These are phyloP conservation scores for Albatrellus sp. DNA, from an alignment of 1,284 basidiomycete genomes.

Conservation along the genomic window DNA sequence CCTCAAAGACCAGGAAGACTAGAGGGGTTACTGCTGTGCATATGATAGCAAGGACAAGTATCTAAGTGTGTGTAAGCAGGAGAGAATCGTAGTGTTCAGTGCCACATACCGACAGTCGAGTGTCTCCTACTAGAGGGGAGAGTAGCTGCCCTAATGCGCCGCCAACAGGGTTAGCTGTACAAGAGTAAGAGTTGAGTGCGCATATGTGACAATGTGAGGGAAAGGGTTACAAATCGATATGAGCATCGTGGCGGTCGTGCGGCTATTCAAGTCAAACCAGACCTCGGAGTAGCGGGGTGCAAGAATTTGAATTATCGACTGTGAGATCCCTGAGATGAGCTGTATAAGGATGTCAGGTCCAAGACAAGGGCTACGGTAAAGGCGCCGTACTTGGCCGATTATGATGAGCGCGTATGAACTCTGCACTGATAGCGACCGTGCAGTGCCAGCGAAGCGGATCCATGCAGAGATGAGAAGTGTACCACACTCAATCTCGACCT, in stretches of 20 bases:
- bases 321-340: conserved; percentile 41
- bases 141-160: conserved; percentile 50
- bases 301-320: conserved; percentile 61
- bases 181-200: background rate
- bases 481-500: conserved; percentile 44
- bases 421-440: conserved; percentile 30
- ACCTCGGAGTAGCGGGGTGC: conserved; percentile 60
- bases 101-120: conserved; percentile 30
- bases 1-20: conserved; percentile 39
- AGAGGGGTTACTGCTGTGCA: conserved; percentile 46
- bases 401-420: conserved; percentile 52
- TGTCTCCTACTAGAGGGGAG: conserved; percentile 45
- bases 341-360: conserved; percentile 15
- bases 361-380: background rate
- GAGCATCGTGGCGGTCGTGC: conserved; percentile 73
- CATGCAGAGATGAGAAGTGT: conserved; percentile 51
- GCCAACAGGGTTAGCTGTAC: conserved; percentile 53
- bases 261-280: conserved; percentile 64
- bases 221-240: conserved; percentile 46
- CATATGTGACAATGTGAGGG: background rate
- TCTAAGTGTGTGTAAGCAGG: conserved; percentile 23
- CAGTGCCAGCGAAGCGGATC: conserved; percentile 65
- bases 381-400: conserved; percentile 45
- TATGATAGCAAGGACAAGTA: conserved; percentile 59
- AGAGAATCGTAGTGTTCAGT: background rate